These are phyloP conservation scores for Plasmodium yoelii DNA, from an alignment of 169 alveolate species.

Conservation along the genomic window DNA sequence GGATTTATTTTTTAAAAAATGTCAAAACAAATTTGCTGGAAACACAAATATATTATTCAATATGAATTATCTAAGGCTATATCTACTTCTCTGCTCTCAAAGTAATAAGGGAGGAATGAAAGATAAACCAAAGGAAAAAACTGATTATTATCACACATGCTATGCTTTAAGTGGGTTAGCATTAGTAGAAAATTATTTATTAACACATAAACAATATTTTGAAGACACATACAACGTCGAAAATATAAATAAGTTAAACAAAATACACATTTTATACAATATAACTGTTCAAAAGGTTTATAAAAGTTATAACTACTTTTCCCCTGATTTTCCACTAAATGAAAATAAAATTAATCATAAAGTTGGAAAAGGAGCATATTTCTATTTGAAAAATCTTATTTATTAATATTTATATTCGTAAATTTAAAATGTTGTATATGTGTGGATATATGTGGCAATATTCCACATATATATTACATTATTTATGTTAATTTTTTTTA, in stretches of 20 bases:
- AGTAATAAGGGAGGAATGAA: constrained; percentile 91
- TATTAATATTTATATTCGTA: neutral
- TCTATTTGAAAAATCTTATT: constrained; percentile 54
- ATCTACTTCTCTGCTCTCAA: constrained; percentile 82
- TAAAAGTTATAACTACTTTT: constrained; percentile 64
- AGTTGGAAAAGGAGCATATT: constrained; percentile 72
- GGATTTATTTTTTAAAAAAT: constrained; percentile 42
- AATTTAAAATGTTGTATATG: neutral
- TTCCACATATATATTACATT: neutral
- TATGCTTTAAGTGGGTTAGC: constrained; percentile 94
- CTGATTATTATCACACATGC: constrained; percentile 96
- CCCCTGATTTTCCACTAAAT: constrained; percentile 41
- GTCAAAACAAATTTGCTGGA: constrained; percentile 69
- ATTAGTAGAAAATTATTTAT: constrained; percentile 60
- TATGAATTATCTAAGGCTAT: constrained; percentile 68
- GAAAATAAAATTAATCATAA: constrained; percentile 44
- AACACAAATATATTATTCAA: constrained; percentile 78
- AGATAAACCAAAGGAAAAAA: constrained; percentile 96
- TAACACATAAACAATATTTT: neutral
- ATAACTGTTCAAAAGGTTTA: constrained; percentile 58
- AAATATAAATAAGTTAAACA: constrained; percentile 38
- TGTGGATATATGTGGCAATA: neutral
- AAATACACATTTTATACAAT: constrained; percentile 66
- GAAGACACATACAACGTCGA: constrained; percentile 2
- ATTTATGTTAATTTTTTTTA: neutral